Conservation (phyloP, 495 filamentous ascomycete species). For the Penicillium fimorum region DNA sequence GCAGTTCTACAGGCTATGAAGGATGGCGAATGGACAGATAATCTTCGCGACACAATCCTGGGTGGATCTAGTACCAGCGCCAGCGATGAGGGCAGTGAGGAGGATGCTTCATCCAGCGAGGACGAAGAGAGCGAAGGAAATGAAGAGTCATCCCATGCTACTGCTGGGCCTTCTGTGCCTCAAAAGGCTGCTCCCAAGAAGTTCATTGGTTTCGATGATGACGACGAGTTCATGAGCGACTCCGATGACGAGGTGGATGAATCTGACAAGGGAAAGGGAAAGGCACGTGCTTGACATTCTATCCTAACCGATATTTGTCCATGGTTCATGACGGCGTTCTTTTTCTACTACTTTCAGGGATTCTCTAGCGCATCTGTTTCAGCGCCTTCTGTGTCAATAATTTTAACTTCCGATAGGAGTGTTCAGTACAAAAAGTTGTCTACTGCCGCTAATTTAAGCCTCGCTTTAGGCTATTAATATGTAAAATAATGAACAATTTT, state of each 20-base stretch:
- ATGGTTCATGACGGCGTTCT: conserved; percentile 25
- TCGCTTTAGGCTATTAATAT: neutral
- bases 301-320: neutral
- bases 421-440: neutral
- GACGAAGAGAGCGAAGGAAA: conserved; percentile 49
- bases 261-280: conserved; percentile 43
- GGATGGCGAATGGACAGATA: conserved; percentile 54
- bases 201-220: conserved; percentile 87
- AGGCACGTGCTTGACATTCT: conserved; percentile 34
- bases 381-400: conserved; percentile 15
- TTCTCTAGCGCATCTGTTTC: conserved; percentile 13
- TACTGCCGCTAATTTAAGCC: neutral
- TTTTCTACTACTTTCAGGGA: conserved; percentile 1
- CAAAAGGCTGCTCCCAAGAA: conserved; percentile 40
- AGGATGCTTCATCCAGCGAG: conserved; percentile 38
- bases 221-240: conserved; percentile 85
- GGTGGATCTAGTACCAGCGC: conserved; percentile 50
- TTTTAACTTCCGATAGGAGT: neutral
- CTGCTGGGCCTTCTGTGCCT: conserved; percentile 27
- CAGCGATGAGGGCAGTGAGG: conserved; percentile 47
- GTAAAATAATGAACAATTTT: neutral
- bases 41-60: conserved; percentile 42
- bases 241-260: conserved; percentile 50
- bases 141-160: conserved; percentile 17
- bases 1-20: conserved; percentile 78